Base-by-base conservation (phyloP, 2,329 filamentous ascomycete genomes). In the Talaromyces amestolkiae region DNA sequence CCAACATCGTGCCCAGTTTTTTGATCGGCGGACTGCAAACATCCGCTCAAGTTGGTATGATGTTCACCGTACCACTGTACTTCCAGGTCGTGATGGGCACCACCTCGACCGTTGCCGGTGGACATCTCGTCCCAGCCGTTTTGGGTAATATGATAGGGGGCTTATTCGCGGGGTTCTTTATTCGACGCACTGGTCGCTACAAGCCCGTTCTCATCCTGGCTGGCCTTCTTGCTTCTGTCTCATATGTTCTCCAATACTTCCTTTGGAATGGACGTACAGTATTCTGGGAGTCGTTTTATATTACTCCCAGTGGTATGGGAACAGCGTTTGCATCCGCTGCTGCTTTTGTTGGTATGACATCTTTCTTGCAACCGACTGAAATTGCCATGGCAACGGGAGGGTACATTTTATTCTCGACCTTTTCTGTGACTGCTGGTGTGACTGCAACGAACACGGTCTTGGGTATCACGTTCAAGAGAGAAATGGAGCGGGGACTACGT, bases 41-140 rank as follows among this genome's bases (percentile, higher is more conserved):
- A 0, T 81, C 82, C 0, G 85, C 87, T 0, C 89, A 91, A 70
- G 74, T 87, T 9, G 84, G 82, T 76, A 80, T 88, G 72, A 87
- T 91, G 85, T 88, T 87, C 63, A 83, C 84, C 0, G 83, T 91
- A 0, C 89, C 89, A 0, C 75, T 91, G 0, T 91, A 91, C 75
- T 92, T 91, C 68, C 86, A 90, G 65, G 84, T 89, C 0, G 88
- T 88, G 0, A 78, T 83, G 5, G 78, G 81, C 0, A 83, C 82
- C 2, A 86, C 85, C 0, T 86, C 84, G 53, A 87, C 88, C 0
- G 76, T 79, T 1, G 87, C 89, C 0, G 84, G 84, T 1, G 78
- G 84, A 0, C 87, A 91, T 69, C 78, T 92, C 0, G 82, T 91
- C 47, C 89, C 89, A 0, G 86, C 89, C 0, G 88, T 92, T 0